Evolutionary conservation across 2,329 filamentous ascomycete genomes (phyloP).

Genomic region (Sarocladium kiliense): DNA sequence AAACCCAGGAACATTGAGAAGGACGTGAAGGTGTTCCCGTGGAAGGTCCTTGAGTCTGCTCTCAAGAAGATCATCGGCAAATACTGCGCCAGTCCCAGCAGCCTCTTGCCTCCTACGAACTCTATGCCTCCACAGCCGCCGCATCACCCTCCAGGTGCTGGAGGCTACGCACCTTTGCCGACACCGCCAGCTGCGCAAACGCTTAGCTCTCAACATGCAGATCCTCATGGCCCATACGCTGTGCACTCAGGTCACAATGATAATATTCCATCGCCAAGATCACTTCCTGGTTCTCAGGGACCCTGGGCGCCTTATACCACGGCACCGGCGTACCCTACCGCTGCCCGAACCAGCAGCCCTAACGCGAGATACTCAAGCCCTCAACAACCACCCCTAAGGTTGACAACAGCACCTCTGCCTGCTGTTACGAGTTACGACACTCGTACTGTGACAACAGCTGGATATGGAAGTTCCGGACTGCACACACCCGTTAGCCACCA

Average conservation of each 20-base stretch:
- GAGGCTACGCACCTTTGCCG: constrained; percentile 36
- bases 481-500: constrained; percentile 32
- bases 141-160: constrained; percentile 16
- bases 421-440: constrained; percentile 35
- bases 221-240: constrained; percentile 32
- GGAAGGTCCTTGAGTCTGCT: constrained; percentile 81
- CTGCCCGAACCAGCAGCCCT: constrained; percentile 38
- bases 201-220: constrained; percentile 22
- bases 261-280: constrained; percentile 46
- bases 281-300: constrained; percentile 41
- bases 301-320: constrained; percentile 44
- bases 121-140: constrained; percentile 32
- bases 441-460: constrained; percentile 22
- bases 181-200: constrained; percentile 36
- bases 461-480: constrained; percentile 35
- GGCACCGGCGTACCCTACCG: constrained; percentile 26
- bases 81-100: constrained; percentile 59
- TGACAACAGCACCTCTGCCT: constrained; percentile 32
- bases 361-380: constrained; percentile 29
- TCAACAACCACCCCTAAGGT: constrained; percentile 29
- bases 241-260: constrained; percentile 41
- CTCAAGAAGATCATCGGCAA: constrained; percentile 98
- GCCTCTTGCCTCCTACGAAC: constrained; percentile 29
- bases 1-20: constrained; percentile 99
- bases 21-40: constrained; percentile 97